Evolutionary conservation across 1,284 basidiomycete genomes (phyloP).

Genomic region (Apiotrichum sp.): DNA sequence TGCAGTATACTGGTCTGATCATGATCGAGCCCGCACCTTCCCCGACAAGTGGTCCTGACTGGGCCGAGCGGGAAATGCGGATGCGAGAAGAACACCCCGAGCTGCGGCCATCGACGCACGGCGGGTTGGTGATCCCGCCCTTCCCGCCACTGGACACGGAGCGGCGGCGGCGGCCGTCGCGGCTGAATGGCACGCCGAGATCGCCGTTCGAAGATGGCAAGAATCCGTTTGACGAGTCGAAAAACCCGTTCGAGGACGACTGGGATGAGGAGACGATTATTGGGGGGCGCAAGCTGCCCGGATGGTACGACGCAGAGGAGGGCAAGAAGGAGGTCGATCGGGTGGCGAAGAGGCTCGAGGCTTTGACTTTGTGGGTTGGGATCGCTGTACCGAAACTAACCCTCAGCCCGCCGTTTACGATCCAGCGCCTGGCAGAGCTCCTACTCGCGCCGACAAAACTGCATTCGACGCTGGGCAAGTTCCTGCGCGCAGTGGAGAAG

Average conservation of each 20-base stretch:
- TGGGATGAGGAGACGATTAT: constrained; percentile 45
- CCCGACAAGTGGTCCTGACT: not conserved
- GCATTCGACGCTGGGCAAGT: constrained; percentile 78
- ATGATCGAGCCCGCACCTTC: constrained; percentile 1
- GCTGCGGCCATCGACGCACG: constrained; percentile 45
- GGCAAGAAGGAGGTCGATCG: constrained; percentile 56
- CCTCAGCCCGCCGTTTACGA: constrained; percentile 73
- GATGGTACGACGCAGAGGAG: constrained; percentile 54
- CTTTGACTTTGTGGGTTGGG: constrained; percentile 51
- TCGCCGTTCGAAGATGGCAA: not conserved
- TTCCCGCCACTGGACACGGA: constrained; percentile 58
- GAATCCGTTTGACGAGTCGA: not conserved
- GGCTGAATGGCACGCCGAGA: constrained; percentile 10
- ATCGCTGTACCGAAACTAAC: not conserved
- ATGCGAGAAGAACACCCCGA: constrained; percentile 20
- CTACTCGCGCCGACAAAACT: constrained; percentile 62
- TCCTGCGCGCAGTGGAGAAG: constrained; percentile 81
- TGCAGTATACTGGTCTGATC: not conserved
- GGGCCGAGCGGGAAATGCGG: not conserved
- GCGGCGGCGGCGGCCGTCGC: constrained; percentile 50
- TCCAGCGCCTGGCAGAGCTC: constrained; percentile 87
- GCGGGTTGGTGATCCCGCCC: constrained; percentile 70
- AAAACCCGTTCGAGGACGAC: constrained; percentile 32
- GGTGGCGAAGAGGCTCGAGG: constrained; percentile 63
- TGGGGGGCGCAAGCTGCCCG: constrained; percentile 53